Percentiles rank a stretch among this genome's conserved stretches.
These are phyloP conservation scores for Aureobasidium uvarum DNA, from an alignment of 2,329 filamentous ascomycete genomes.

Conservation along the genomic window DNA sequence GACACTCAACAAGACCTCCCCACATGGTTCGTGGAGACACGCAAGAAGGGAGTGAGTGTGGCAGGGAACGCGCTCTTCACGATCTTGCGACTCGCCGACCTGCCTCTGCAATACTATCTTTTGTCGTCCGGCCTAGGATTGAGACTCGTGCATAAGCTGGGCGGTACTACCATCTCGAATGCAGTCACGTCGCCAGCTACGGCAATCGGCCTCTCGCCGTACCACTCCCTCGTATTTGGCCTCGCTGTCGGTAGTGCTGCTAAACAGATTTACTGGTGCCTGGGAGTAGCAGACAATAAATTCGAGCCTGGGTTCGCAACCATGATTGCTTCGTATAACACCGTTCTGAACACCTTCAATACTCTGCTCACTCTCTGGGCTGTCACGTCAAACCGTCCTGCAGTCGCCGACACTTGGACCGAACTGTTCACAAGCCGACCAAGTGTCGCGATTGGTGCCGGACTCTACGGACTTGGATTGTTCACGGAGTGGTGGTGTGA, in stretches of 20 bases:
- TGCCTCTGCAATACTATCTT: constrained; percentile 32
- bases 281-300: constrained; percentile 30
- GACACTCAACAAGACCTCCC: constrained; percentile 18
- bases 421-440: constrained; percentile 26
- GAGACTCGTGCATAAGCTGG: constrained; percentile 25
- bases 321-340: constrained; percentile 31
- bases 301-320: constrained; percentile 29
- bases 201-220: constrained; percentile 31
- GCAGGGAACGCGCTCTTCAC: constrained; percentile 30
- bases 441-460: constrained; percentile 28
- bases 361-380: constrained; percentile 32
- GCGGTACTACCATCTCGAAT: constrained; percentile 24
- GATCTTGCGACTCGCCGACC: constrained; percentile 29
- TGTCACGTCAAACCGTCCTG: constrained; percentile 30
- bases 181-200: constrained; percentile 21
- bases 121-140: constrained; percentile 28
- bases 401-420: constrained; percentile 20
- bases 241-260: constrained; percentile 31
- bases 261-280: constrained; percentile 36
- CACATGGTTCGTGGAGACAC: constrained; percentile 28
- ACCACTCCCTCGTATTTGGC: constrained; percentile 31
- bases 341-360: constrained; percentile 32
- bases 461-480: constrained; percentile 31
- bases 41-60: constrained; percentile 21
- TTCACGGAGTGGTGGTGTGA: constrained; percentile 34